Evolutionary conservation across 768 basidiomycete genomes (phyloP).

Genomic region (Trametes punicea): DNA sequence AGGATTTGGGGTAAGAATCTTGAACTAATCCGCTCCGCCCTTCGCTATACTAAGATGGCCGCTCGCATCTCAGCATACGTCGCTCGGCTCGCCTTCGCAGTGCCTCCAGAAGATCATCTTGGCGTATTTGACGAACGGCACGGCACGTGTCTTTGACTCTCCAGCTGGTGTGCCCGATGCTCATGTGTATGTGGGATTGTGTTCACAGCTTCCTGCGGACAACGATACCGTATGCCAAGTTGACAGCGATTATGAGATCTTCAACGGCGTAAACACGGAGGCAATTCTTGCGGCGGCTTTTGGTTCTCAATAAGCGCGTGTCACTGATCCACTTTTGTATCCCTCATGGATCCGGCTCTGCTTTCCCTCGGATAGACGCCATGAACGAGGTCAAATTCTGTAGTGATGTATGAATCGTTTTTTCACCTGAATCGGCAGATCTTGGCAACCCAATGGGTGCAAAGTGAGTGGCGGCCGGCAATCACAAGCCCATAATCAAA

Average conservation of each 20-base stretch:
- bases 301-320: no score
- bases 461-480: no score
- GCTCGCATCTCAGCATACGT: neutral
- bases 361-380: no score
- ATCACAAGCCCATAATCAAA: no score
- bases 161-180: neutral
- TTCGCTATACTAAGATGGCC: no score
- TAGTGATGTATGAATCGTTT: no score
- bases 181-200: neutral
- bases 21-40: no score
- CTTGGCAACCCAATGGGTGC: no score
- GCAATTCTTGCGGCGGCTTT: neutral
- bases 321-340: no score
- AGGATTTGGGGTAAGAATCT: slow-evolving; percentile 11
- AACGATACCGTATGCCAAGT: neutral
- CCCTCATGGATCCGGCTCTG: no score
- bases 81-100: slow-evolving; percentile 1
- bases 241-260: slow-evolving; percentile 3
- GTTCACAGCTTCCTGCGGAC: neutral
- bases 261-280: slow-evolving; percentile 1
- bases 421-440: no score
- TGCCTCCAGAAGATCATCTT: neutral
- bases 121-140: slow-evolving; percentile 7
- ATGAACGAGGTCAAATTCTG: no score
- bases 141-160: neutral